Percentiles rank a stretch among this genome's conserved stretches.
These are phyloP conservation scores for Kodamaea kakaduensis DNA, from an alignment of 805 yeast genomes.

Conservation along the genomic window DNA sequence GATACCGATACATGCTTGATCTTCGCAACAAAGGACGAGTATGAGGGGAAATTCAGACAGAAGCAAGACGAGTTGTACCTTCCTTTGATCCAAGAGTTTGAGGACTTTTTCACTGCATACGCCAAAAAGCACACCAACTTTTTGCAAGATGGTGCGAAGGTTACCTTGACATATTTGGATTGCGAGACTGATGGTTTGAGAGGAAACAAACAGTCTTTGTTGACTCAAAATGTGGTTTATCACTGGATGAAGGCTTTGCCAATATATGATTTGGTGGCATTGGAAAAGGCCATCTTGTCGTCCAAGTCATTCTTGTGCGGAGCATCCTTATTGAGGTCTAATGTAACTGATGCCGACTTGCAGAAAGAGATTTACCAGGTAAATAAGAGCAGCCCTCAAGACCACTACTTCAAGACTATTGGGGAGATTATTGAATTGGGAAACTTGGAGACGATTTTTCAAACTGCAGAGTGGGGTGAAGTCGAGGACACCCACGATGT, in stretches of 20 bases:
- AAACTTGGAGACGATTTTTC: slow-evolving; percentile 76
- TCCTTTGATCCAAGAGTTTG: slow-evolving; percentile 69
- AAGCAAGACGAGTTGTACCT: slow-evolving; percentile 77
- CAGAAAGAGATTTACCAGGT: slow-evolving; percentile 29
- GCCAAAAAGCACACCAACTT: slow-evolving; percentile 26
- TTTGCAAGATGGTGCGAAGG: slow-evolving; percentile 20
- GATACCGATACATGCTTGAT: slow-evolving; percentile 94
- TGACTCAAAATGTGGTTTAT: slow-evolving; percentile 57
- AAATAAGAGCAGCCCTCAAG: slow-evolving; percentile 28
- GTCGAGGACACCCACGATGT: slow-evolving; percentile 99
- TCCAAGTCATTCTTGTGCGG: slow-evolving; percentile 88
- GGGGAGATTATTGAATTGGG: slow-evolving; percentile 76
- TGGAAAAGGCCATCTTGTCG: slow-evolving; percentile 84
- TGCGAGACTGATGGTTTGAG: slow-evolving; percentile 76
- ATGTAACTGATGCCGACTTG: slow-evolving; percentile 20
- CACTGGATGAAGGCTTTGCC: slow-evolving; percentile 62
- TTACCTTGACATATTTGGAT: slow-evolving; percentile 60
- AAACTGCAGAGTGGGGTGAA: slow-evolving; percentile 93
- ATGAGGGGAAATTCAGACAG: slow-evolving; percentile 73
- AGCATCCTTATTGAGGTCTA: slow-evolving; percentile 56
- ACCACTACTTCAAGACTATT: slow-evolving; percentile 41
- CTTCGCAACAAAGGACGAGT: slow-evolving; percentile 75
- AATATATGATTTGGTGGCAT: slow-evolving; percentile 76
- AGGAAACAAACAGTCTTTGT: slow-evolving; percentile 69
- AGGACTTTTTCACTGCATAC: slow-evolving; percentile 48